A percentile compares a stretch with the other conserved stretches of the same genome.
These are phyloP conservation scores for Actinomortierella wolfii DNA, from an alignment of 371 early-diverging fungal species.

Conservation along the genomic window DNA sequence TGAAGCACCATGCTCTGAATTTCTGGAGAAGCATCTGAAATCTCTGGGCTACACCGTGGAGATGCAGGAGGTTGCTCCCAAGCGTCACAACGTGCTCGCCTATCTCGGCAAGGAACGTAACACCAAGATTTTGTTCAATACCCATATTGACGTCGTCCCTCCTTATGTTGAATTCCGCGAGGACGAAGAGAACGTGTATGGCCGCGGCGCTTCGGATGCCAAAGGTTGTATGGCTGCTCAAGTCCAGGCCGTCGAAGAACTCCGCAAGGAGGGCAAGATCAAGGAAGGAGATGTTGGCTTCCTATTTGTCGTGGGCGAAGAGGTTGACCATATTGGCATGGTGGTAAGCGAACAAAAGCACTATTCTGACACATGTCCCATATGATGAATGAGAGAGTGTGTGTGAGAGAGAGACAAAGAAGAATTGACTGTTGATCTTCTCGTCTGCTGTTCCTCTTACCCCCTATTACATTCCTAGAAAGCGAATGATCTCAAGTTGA, in stretches of 20 bases:
- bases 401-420: too few species aligned
- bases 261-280: slow-evolving; percentile 49
- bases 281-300: slow-evolving; percentile 52
- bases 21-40: slow-evolving; percentile 31
- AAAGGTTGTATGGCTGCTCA: slow-evolving; percentile 53
- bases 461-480: slow-evolving; percentile 10
- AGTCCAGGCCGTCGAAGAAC: slow-evolving; percentile 48
- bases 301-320: slow-evolving; percentile 53
- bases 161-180: slow-evolving; percentile 50
- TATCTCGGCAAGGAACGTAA: slow-evolving; percentile 44
- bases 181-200: slow-evolving; percentile 51
- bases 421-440: too few species aligned
- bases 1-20: slow-evolving; percentile 39
- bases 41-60: slow-evolving; percentile 48
- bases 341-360: slow-evolving; percentile 28
- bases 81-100: slow-evolving; percentile 49
- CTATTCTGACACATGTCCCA: too few species aligned
- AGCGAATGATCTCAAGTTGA: slow-evolving; percentile 47
- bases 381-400: too few species aligned
- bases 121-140: slow-evolving; percentile 47
- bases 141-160: slow-evolving; percentile 53
- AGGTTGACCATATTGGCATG: slow-evolving; percentile 54
- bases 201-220: slow-evolving; percentile 53
- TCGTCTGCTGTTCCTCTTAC: neutral
- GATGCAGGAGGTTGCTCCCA: slow-evolving; percentile 35